Conservation (phyloP, 2,329 filamentous ascomycete genomes). For the Ascochyta viciae-villosae region DNA sequence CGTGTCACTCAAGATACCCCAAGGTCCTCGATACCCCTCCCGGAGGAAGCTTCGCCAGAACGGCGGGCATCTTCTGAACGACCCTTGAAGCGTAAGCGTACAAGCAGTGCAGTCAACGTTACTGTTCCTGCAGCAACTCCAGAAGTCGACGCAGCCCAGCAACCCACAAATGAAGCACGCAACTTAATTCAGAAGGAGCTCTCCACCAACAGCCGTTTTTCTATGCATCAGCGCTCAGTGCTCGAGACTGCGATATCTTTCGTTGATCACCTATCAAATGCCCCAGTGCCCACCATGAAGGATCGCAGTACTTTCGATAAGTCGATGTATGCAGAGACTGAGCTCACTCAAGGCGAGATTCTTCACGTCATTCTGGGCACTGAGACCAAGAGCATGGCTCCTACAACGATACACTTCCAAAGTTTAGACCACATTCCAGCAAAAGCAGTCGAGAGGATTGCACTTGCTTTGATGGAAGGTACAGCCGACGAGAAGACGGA, state of each 20-base stretch:
- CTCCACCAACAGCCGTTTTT: constrained; percentile 34
- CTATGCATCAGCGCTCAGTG: constrained; percentile 36
- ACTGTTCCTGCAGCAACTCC: constrained; percentile 18
- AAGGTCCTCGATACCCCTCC: neutral
- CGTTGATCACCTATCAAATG: constrained; percentile 39
- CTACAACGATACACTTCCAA: constrained; percentile 30
- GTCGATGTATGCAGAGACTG: constrained; percentile 33
- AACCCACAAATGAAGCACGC: constrained; percentile 34
- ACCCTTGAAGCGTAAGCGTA: constrained; percentile 30
- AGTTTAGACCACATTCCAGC: constrained; percentile 40
- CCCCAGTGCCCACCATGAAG: constrained; percentile 27
- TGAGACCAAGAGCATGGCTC: constrained; percentile 23
- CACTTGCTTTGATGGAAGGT: constrained; percentile 37
- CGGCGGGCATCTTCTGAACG: constrained; percentile 19
- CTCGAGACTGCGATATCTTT: constrained; percentile 41
- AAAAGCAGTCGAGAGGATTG: constrained; percentile 40
- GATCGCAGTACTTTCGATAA: constrained; percentile 37
- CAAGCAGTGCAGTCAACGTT: constrained; percentile 22
- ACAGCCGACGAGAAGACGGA: constrained; percentile 39
- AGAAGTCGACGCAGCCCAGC: constrained; percentile 27
- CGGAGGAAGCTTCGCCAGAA: constrained; percentile 8
- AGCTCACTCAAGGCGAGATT: constrained; percentile 35
- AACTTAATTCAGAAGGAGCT: constrained; percentile 40
- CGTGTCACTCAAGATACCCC: constrained; percentile 20
- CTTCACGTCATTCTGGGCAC: constrained; percentile 36